Base-by-base conservation (phyloP, 2,329 filamentous ascomycete species). In the Xylaria digitata region DNA sequence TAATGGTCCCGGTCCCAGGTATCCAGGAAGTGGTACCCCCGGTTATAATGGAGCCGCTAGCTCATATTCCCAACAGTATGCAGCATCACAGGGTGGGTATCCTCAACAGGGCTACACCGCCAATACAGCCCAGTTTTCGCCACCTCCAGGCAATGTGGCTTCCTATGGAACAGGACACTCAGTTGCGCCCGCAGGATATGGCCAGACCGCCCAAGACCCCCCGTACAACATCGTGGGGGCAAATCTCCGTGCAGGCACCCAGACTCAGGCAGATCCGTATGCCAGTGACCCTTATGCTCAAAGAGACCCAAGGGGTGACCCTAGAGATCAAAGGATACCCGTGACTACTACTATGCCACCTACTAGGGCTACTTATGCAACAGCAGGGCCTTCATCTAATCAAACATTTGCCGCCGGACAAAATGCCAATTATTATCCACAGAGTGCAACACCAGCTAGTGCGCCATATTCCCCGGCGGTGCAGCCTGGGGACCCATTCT, bases 401-500 rank as follows among this genome's bases (percentile, higher is more conserved):
- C 72, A 73, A 40, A 70, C 69, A 59, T 80, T 78, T 66, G 67
- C 75, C 1, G 57, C 76, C 26, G 71, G 66, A 50, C 37, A 68
- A 45, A 69, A 69, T 21, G 70, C 74, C 66, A 70, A 69, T 56
- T 79, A 78, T 70, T 77, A 76, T 72, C 67, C 76, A 63, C 78
- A 77, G 72, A 72, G 71, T 58, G 77, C 81, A 66, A 68, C 75
- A 15, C 53, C 74, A 73, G 68, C 75, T 11, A 72, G 71, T 75
- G 57, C 65, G 34, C 26, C 74, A 74, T 67, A 75, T 77, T 59
- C 75, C 53, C 56, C 80, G 50, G 61, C 69, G 48, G 79, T 80
- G 71, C 84, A 85, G 74, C 81, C 84, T 67, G 76, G 80, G 75
- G 86, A 88, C 76, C 80, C 85, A 52, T 83, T 84, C 70, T 87